Conservation (phyloP, 192 early-diverging fungal genomes). For the Globomyces pollinis-pini region DNA sequence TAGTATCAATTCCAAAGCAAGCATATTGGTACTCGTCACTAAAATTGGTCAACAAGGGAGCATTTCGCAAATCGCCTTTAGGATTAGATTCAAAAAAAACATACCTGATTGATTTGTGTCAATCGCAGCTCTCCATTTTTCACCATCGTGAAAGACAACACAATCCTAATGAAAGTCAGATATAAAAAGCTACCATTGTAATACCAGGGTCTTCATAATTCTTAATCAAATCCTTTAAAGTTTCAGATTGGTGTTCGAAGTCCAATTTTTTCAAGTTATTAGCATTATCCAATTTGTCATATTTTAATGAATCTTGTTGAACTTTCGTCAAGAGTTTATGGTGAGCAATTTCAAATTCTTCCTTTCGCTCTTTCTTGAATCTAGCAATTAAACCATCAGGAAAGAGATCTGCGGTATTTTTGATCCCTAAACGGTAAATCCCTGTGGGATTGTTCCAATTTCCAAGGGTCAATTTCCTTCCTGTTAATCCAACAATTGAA, state of each 20-base stretch:
- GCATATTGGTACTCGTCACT: conserved; percentile 61
- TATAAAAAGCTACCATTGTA: too few relatives aligned
- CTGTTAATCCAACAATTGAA: conserved; percentile 26
- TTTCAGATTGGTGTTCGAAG: conserved; percentile 47
- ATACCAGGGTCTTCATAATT: conserved; percentile 68
- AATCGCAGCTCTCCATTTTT: conserved; percentile 75
- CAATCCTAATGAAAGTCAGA: too few relatives aligned
- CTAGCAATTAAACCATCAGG: conserved; percentile 27
- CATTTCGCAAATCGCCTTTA: conserved; percentile 64
- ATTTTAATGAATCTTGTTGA: conserved; percentile 25
- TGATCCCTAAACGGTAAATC: conserved; percentile 79
- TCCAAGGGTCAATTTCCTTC: conserved; percentile 63
- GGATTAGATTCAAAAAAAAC: too few relatives aligned
- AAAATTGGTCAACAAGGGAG: conserved; percentile 61
- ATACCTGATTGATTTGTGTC: conserved; percentile 68
- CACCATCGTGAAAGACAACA: conserved; percentile 83
- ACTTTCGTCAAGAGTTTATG: conserved; percentile 26
- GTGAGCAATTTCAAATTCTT: conserved; percentile 31
- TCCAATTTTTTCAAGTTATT: conserved; percentile 41
- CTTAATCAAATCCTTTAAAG: conserved; percentile 52
- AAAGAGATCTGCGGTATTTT: conserved; percentile 68
- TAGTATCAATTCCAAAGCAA: conserved; percentile 66
- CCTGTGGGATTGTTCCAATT: conserved; percentile 73
- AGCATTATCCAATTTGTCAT: conserved; percentile 33
- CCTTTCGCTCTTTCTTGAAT: conserved; percentile 22